Evolutionary conservation across 495 filamentous ascomycete genomes (phyloP), one percentile per base, ranked within the genome.

Genomic region (Cercophora sp.): DNA sequence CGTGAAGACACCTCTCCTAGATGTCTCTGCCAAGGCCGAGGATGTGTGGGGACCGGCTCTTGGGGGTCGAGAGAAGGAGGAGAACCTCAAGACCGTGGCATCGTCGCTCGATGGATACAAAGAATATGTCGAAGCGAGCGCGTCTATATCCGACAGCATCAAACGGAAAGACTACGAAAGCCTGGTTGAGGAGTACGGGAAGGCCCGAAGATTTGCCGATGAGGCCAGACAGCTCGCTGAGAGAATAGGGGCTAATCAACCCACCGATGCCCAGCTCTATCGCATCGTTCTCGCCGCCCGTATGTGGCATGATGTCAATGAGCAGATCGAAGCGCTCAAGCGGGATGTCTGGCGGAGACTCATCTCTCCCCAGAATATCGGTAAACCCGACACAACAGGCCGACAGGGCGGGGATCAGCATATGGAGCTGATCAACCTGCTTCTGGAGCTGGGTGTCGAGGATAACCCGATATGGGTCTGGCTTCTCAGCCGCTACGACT

Each of bases 401-500:
- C 73, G 76, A n/a, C 68, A 62, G 19, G 73, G 79, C 16, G 76
- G 84, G 43, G 89, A 95, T 52, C 86, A 91, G 63, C 82, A 95
- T 64, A 89, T 95, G 86, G 87, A 91, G 56, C 71, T 96, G 41
- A 96, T 96, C 37, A 78, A 86, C 11, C 79, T 96, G 13, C 76
- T 98, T 24, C 68, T 98, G 23, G 91, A 97, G 67, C 68, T 98
- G 15, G 93, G 93, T 19, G 91, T 96, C 9, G 86, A 93, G 18
- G 89, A 97, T 43, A 97, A 96, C 64, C 93, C 93, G 8, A 92
- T 97, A 45, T 95, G 87, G 87, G 79, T 89, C 1, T 98, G 93
- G 93, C 79, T 98, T 32, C 70, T 91, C 47, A 95, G 87, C 60
- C 83, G 89, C 5, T 91, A 88, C 59, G 88, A 96, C 41, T 86